Percentiles rank a stretch among this genome's conserved stretches.
phyloP scores from a whole-genome alignment of 306 rosid genomes.

The Dryas alaskensis region DNA sequence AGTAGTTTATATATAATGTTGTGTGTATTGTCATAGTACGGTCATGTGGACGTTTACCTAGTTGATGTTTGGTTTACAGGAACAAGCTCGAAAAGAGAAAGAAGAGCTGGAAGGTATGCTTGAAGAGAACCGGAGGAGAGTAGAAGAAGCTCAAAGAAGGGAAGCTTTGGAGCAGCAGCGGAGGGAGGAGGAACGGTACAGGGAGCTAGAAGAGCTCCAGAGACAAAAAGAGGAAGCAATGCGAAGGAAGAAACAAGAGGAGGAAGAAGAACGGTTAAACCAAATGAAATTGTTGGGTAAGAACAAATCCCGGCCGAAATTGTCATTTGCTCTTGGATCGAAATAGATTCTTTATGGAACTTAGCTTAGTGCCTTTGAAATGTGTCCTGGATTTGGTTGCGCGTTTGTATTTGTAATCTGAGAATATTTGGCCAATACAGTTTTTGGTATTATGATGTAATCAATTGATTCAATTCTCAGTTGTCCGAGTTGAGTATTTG shows the following conservation, averaged over 20 bases:
- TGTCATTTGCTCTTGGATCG: conserved; percentile 94
- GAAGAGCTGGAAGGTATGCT: conserved; percentile 90
- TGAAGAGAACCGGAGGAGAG: conserved; percentile 86
- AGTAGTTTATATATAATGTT: neutral
- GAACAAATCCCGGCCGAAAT: conserved; percentile 89
- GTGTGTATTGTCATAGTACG: neutral
- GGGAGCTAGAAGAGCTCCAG: conserved; percentile 96
- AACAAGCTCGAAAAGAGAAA: conserved; percentile 74
- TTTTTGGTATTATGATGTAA: neutral
- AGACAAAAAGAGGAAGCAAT: conserved; percentile 92
- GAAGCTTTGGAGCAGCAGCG: conserved; percentile 88
- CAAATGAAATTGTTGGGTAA: conserved; percentile 92
- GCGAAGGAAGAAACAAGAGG: conserved; percentile 84
- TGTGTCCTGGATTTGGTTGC: conserved; percentile 7
- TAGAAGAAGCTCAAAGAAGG: conserved; percentile 85
- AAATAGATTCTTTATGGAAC: conserved; percentile 42
- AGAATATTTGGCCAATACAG: conserved; percentile 1
- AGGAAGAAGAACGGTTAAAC: conserved; percentile 76
- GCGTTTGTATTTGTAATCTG: neutral
- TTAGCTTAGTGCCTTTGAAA: neutral
- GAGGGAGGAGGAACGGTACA: conserved; percentile 91
- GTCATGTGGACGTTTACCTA: neutral
- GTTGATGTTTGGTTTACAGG: conserved; percentile 40
- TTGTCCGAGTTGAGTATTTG: neutral
- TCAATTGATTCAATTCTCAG: neutral